Conservation (phyloP, 768 basidiomycete genomes). For the Floccularia luteovirens region DNA sequence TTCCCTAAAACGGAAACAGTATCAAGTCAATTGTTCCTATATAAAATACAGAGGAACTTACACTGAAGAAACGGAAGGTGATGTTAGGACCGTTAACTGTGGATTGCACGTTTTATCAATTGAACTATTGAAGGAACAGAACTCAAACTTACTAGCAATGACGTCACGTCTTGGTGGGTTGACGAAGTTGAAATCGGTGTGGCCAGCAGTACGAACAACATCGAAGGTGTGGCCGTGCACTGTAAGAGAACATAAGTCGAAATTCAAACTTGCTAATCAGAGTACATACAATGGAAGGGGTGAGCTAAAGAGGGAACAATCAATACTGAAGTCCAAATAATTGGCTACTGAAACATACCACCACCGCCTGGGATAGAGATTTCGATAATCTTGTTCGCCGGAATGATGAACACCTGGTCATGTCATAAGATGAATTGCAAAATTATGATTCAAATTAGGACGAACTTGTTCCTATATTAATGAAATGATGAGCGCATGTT, state of each 20-base stretch:
- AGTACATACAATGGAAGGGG: slow-evolving; percentile 9
- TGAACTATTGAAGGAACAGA: neutral
- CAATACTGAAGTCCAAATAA: neutral
- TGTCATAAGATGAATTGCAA: too few species aligned
- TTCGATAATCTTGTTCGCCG: slow-evolving; percentile 13
- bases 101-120: neutral
- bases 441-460: too few species aligned
- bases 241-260: neutral
- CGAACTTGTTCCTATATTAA: neutral
- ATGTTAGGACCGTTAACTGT: slow-evolving; percentile 3
- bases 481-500: neutral
- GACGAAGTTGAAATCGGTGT: slow-evolving; percentile 7
- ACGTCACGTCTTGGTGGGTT: slow-evolving; percentile 11
- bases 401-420: slow-evolving; percentile 4
- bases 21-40: neutral
- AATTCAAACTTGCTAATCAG: neutral
- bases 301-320: slow-evolving; percentile 2
- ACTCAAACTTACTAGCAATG: neutral
- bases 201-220: slow-evolving; percentile 7
- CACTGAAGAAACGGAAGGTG: slow-evolving; percentile 6
- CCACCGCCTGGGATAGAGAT: slow-evolving; percentile 12
- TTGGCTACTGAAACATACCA: slow-evolving; percentile 1
- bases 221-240: slow-evolving; percentile 12
- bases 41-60: neutral
- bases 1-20: neutral